phyloP scores from a whole-genome alignment of 768 basidiomycete genomes.

The Paxillus involutus region DNA sequence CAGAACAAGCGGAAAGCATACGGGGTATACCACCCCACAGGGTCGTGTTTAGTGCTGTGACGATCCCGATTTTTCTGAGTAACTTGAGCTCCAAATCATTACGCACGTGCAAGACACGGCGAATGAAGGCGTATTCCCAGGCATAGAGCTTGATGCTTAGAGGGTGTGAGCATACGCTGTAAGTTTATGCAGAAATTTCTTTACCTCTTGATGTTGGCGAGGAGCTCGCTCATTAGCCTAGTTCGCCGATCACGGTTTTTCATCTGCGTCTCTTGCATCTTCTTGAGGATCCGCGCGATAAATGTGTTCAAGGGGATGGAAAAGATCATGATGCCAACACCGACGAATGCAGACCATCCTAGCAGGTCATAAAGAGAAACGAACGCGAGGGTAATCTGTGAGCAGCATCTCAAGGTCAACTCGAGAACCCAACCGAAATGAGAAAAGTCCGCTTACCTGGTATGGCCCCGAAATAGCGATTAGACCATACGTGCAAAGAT shows the following conservation, averaged over 20 bases:
- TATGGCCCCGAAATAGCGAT: slow-evolving; percentile 85
- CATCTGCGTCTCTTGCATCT: slow-evolving; percentile 88
- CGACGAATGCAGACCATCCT: slow-evolving; percentile 90
- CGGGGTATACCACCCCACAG: slow-evolving; percentile 70
- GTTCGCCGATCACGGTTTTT: slow-evolving; percentile 86
- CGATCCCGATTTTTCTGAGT: slow-evolving; percentile 80
- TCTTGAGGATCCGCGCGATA: slow-evolving; percentile 70
- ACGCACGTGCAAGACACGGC: slow-evolving; percentile 74
- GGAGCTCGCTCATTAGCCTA: slow-evolving; percentile 88
- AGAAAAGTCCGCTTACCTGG: slow-evolving; percentile 50
- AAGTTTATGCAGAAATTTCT: background rate
- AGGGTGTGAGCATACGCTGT: background rate
- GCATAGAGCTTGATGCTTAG: slow-evolving; percentile 87
- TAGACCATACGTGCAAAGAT: slow-evolving; percentile 79
- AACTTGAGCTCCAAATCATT: slow-evolving; percentile 82
- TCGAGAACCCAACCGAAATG: background rate
- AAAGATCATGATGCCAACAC: slow-evolving; percentile 85
- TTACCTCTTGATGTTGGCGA: slow-evolving; percentile 86
- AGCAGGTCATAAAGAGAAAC: slow-evolving; percentile 86
- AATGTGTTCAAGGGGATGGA: slow-evolving; percentile 74
- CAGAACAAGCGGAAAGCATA: slow-evolving; percentile 17
- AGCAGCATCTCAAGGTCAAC: background rate
- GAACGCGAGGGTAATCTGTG: slow-evolving; percentile 82
- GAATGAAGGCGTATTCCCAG: slow-evolving; percentile 91
- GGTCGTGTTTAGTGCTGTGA: slow-evolving; percentile 60